These are phyloP conservation scores for Fusarium liriodendri DNA, from an alignment of 2,329 filamentous ascomycete species.

Conservation along the genomic window DNA sequence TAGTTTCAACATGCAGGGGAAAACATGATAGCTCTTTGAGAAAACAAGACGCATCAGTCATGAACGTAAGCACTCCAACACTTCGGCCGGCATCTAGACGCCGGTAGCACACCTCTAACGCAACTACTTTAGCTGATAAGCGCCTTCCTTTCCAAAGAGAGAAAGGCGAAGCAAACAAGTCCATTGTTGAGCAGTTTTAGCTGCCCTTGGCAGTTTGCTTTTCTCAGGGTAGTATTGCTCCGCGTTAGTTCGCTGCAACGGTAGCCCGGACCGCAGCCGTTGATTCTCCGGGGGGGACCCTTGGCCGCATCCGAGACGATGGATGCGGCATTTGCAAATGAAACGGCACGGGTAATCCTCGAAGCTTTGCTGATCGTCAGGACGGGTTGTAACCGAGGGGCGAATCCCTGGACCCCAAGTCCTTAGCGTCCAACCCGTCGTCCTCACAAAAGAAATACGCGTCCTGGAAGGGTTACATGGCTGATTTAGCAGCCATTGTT, in stretches of 20 bases:
- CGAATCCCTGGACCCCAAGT: not conserved
- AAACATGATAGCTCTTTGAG: not conserved
- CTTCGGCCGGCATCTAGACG: not conserved
- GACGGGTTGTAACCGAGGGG: not conserved
- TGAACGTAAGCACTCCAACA: not conserved
- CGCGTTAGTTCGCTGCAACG: not conserved
- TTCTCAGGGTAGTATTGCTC: not conserved
- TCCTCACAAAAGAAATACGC: not conserved
- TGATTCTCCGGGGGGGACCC: not conserved
- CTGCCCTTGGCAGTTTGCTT: not conserved
- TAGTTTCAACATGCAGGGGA: not conserved
- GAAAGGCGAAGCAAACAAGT: not conserved
- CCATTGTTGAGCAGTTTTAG: not conserved
- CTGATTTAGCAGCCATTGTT: not conserved
- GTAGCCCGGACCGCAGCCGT: not conserved
- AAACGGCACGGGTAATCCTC: not conserved
- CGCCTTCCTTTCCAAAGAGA: not conserved
- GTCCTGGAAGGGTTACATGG: not conserved
- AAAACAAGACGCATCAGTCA: not conserved
- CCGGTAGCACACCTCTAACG: not conserved
- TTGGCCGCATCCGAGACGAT: not conserved
- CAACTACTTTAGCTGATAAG: not conserved
- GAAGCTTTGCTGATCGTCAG: not conserved
- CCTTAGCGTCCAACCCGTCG: not conserved
- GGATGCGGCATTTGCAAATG: not conserved